Evolutionary conservation across 345 rosid species (phyloP).

Genomic region (Pelargonium nanum): DNA sequence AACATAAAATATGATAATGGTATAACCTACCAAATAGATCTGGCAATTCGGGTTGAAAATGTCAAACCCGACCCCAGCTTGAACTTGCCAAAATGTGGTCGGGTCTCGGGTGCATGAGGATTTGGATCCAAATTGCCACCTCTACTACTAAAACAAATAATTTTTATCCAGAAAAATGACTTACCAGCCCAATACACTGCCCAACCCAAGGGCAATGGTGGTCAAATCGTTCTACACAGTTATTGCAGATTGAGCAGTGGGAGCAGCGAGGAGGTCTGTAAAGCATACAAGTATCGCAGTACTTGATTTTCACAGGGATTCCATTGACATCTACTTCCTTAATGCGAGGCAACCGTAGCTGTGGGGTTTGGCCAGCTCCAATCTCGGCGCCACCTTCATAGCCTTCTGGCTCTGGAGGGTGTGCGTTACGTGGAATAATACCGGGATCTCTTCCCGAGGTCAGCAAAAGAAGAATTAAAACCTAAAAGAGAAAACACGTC

Average conservation of each 20-base stretch:
- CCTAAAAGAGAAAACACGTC: slow-evolving; percentile 37
- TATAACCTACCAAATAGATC: too few relatives aligned
- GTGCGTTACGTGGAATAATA: slow-evolving; percentile 83
- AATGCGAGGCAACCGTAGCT: slow-evolving; percentile 68
- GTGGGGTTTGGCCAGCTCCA: slow-evolving; percentile 72
- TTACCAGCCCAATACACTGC: slow-evolving; percentile 93
- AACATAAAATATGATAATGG: too few relatives aligned
- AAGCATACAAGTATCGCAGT: slow-evolving; percentile 97
- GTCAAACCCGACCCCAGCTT: too few relatives aligned
- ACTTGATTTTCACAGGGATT: slow-evolving; percentile 61
- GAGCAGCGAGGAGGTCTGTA: slow-evolving; percentile 98
- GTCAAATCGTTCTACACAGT: slow-evolving; percentile 91
- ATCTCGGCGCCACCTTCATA: slow-evolving; percentile 46
- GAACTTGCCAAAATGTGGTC: too few relatives aligned
- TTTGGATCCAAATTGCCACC: too few relatives aligned
- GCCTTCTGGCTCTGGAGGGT: slow-evolving; percentile 89
- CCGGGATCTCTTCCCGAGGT: slow-evolving; percentile 99
- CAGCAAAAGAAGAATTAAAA: slow-evolving; percentile 65
- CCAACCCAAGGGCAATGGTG: slow-evolving; percentile 99
- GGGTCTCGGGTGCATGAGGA: too few relatives aligned
- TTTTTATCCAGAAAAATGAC: slow-evolving; percentile 10
- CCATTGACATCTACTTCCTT: slow-evolving; percentile 86
- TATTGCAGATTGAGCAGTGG: slow-evolving; percentile 97
- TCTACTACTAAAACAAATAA: too few relatives aligned
- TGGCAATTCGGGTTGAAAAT: too few relatives aligned